phyloP scores from a whole-genome alignment of 257 asterid species.

The Gentiana dahurica region DNA sequence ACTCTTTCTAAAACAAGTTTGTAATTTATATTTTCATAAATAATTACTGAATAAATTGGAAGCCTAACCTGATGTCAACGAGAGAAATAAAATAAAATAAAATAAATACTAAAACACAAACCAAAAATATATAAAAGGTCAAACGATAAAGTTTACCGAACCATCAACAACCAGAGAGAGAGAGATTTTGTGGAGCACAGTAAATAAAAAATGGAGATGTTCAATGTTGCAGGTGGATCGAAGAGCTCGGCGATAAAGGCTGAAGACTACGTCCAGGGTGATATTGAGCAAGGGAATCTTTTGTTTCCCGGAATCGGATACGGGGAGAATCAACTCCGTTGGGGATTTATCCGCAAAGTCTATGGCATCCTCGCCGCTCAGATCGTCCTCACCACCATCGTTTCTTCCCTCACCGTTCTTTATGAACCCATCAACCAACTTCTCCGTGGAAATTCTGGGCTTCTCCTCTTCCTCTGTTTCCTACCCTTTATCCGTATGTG shows the following conservation, averaged over 20 bases:
- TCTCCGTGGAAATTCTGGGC: constrained; percentile 58
- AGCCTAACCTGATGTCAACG: too few relatives aligned
- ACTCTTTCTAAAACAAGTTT: too few relatives aligned
- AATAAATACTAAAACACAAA: too few relatives aligned
- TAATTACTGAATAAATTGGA: too few relatives aligned
- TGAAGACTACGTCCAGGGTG: constrained; percentile 20
- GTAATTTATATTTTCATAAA: too few relatives aligned
- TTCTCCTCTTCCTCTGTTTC: constrained; percentile 66
- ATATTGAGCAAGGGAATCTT: constrained; percentile 35
- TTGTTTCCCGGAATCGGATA: constrained; percentile 83
- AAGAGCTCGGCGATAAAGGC: constrained; percentile 31
- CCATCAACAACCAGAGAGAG: constrained; percentile 6
- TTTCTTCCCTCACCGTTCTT: constrained; percentile 64
- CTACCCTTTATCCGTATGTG: constrained; percentile 74
- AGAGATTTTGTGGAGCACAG: constrained; percentile 9
- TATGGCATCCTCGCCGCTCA: constrained; percentile 85
- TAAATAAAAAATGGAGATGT: constrained; percentile 27
- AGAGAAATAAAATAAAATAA: too few relatives aligned
- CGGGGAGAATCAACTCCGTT: constrained; percentile 95
- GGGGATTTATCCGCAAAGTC: constrained; percentile 97
- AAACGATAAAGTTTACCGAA: too few relatives aligned
- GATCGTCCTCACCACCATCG: constrained; percentile 52
- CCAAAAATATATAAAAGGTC: too few relatives aligned
- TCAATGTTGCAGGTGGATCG: too few relatives aligned
- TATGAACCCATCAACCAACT: constrained; percentile 77